Base-by-base conservation (phyloP, 116 monocot species). In the Phalaenopsis hybrid region DNA sequence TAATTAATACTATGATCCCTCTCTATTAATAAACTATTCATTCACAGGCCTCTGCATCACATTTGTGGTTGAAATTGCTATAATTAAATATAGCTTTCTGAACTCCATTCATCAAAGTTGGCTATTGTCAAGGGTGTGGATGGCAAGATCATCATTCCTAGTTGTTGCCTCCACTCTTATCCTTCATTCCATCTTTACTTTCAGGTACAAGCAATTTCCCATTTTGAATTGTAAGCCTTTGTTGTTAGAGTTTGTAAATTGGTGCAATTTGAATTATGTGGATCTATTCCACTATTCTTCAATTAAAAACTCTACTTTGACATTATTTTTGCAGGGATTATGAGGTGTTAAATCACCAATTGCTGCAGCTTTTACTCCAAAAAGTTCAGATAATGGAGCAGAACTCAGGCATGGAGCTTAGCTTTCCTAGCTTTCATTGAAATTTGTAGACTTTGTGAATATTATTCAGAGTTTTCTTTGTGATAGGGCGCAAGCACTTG, bases 111-210 rank as follows among this genome's bases (percentile, higher is more conserved):
- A 79, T 21, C 92, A 92, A 74, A 61, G 81, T 44, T 86, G 86
- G 83, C 79, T 87, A 2, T 75, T 87, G 83, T 89, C 91, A 0
- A 92, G 89, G 83, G 63, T 91, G 16, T 90, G 85, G 61, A 33
- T 90, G 9, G 78, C 67, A 7, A 86, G 94, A 85, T 84, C 81
- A 4, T 57, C 83, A 37, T 96, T 96, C 75, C 83, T 96, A 12
- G 17, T 81, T 2, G 80, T 50, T n/a, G 90, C 96, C 13, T 61
- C 90, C 21, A 21, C 89, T 16, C 94, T 94, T 69, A 88, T 96
- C 57, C 59, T 96, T 33, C 79, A 94, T 75, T 85, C 96, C 79
- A 88, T 94, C 11, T 92, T 90, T 70, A 96, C 89, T 50, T 96
- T 75, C 89, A 94, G 88, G 94, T 89, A 72, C 17, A 31, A 8